phyloP scores from a whole-genome alignment of 2,329 filamentous ascomycete species.

The Sarocladium brachiariae region DNA sequence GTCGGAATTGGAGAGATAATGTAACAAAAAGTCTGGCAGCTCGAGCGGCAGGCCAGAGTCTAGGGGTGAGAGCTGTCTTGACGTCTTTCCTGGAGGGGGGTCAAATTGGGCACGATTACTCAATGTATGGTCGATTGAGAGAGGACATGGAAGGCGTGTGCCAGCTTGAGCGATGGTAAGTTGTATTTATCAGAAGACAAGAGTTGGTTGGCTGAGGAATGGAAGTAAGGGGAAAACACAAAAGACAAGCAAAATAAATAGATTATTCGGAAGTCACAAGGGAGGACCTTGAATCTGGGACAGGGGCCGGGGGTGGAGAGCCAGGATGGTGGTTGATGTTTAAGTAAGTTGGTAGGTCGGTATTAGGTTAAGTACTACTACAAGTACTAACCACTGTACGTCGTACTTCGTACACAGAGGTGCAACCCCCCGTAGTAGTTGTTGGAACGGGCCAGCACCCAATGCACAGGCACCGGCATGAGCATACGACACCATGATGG shows the following conservation, averaged over 20 bases:
- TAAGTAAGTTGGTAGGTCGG: slow-evolving; percentile 1
- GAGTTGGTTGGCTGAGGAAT: slow-evolving; percentile 1
- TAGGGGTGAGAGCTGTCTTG: neutral
- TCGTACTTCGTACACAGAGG: no score
- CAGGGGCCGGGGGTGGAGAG: neutral
- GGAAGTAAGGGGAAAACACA: neutral
- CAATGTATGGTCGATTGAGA: neutral
- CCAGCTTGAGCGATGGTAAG: neutral
- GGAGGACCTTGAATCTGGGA: slow-evolving; percentile 5
- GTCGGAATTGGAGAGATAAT: neutral
- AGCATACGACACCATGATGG: no score
- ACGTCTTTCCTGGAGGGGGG: neutral
- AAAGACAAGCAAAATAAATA: neutral
- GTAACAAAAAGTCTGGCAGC: neutral
- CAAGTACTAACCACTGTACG: neutral
- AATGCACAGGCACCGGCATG: no score
- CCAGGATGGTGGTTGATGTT: slow-evolving; percentile 7
- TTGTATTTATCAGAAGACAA: neutral
- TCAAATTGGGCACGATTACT: slow-evolving; percentile 1
- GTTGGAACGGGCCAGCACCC: no score
- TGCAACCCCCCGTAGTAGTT: no score
- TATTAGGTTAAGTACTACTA: neutral
- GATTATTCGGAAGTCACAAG: neutral
- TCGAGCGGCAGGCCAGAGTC: neutral
- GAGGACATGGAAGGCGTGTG: neutral